Base-by-base conservation (phyloP, 2,329 filamentous ascomycete species). In the Pseudocercospora ulei region DNA sequence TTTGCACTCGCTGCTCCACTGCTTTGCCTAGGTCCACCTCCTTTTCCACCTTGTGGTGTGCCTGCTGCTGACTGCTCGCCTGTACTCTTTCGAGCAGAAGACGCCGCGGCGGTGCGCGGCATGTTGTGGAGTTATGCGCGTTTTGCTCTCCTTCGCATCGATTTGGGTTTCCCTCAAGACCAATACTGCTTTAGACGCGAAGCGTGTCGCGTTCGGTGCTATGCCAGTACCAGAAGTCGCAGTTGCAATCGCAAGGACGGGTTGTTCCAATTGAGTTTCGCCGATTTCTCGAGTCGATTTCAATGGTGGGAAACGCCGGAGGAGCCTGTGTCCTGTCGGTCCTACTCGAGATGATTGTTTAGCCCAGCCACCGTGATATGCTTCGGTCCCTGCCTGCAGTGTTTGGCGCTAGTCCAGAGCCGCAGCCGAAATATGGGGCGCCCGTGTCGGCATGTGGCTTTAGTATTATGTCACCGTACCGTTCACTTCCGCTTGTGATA, bases 1-100 rank as follows among this genome's bases (percentile, higher is more conserved):
- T 34, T 39, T 20, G 28, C 35, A 4, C 38, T 33, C 8, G 41
- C 40, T 11, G 28, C 31, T 9, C 24, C 43, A 22, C 43, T 46
- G 23, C 41, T 49, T 9, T 23, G 43, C 36, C 38, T 35, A 31
- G 49, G 49, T 18, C 38, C 44, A 5, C 49, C 48, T 28, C 43
- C 31, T 20, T 40, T 23, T 11, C 48, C 50, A 17, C 46, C 38
- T n/a, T n/a, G n/a, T n/a, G n/a, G n/a, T n/a, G n/a, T n/a, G n/a
- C n/a, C n/a, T n/a, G n/a, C n/a, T n/a, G n/a, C n/a, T n/a, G 35
- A 41, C 7, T 12, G 4, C 8, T 14, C 16, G 26, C 39, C 35
- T 16, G 40, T 43, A 30, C 40, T 39, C 14, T 30, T 35, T 16
- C 40, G 26, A 11, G 28, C 40, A n/a, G 35, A 38, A 12, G 40